Evolutionary conservation across 305 asterid species (phyloP), one percentile per base, ranked within the genome.

Genomic region (Fraxinus greggii): DNA sequence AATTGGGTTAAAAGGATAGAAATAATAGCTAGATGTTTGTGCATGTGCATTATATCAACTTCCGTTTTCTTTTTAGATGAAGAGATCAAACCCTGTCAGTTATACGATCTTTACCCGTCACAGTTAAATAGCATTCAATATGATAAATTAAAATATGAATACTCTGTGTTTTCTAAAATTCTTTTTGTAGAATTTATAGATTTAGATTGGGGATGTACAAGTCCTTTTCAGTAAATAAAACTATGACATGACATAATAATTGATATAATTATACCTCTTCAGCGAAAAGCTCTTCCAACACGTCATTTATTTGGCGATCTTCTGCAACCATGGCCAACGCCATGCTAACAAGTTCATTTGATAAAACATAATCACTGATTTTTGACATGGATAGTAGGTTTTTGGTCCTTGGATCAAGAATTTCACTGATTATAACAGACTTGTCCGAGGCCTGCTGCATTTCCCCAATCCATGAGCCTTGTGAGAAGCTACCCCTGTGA

Each of bases 241-340:
- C n/a, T 23, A 63, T 3, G 24, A 70, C 12, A 31, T 31, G 40
- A 31, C 5, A 15, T 31, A 70, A 28, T 69, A 69, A 70, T 70
- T 29, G 21, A 69, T 15, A 70, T 2, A 13, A 0, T 10, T 2
- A 7, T 88, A 94, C 98, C 97, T 94, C 97, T 88, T 94, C 98
- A 36, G 98, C 98, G 32, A 94, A 94, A 84, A 93, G 97, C 88
- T 94, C 98, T 85, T 94, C 98, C 77, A 94, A 80, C 32, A 94
- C 96, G 81, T 92, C 89, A 67, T 94, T 94, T 82, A 94, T 94
- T 90, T 93, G 98, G 82, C 97, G 94, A 86, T 94, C 98, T 84
- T 94, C 98, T 54, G 98, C 94, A 78, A 94, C 98, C 98, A 94
- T 94, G 80, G 98, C 98, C 69, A 94, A 84, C 59, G 98, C 98